Evolutionary conservation across 2,329 filamentous ascomycete species (phyloP), one percentile per base, ranked within the genome.

Genomic region (Penicillium sumatraense): DNA sequence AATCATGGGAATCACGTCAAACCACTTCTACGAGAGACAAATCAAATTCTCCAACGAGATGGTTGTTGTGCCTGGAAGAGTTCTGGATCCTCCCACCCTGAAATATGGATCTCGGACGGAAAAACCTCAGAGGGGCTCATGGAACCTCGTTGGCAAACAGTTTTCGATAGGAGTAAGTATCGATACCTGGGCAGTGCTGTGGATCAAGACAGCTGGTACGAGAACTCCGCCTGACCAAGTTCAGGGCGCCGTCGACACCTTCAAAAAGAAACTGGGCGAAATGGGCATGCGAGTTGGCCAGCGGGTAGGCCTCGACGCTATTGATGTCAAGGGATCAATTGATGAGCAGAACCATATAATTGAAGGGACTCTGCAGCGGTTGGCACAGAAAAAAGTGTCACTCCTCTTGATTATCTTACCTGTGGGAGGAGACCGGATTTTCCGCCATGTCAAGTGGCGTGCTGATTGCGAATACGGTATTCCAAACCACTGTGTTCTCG

Each of bases 381-480:
- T 13, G 21, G 3, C 21, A 3, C 3, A 16, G 9, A 46, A 46
- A 16, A 9, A 8, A 14, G 4, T 48, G 10, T 21, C 48, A 3
- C 24, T 63, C 18, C 21, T 42, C 3, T 49, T 65, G 6, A 21
- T 65, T n/a, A 2, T 91, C 5, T 72, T 89, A 2, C 75, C 80
- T 7, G 68, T 74, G 7, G 75, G 77, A 11, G 78, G 83, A 50
- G 73, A 81, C 21, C 74, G 75, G 48, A 59, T 85, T 1, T 91
- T 92, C 69, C 80, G 82, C 54, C 74, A 71, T 5, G 80, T 93
- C 70, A 93, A 93, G 74, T 81, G 72, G 33, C 71, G 84, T 0
- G 87, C 83, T 6, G 90, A 93, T 65, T 78, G 84, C 20, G 69
- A 78, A 2, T 78, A 78, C 38, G 90, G 89, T 2, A 77, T 91